phyloP scores from a whole-genome alignment of 441 rosid species.

The Eutrema salsugineum region DNA sequence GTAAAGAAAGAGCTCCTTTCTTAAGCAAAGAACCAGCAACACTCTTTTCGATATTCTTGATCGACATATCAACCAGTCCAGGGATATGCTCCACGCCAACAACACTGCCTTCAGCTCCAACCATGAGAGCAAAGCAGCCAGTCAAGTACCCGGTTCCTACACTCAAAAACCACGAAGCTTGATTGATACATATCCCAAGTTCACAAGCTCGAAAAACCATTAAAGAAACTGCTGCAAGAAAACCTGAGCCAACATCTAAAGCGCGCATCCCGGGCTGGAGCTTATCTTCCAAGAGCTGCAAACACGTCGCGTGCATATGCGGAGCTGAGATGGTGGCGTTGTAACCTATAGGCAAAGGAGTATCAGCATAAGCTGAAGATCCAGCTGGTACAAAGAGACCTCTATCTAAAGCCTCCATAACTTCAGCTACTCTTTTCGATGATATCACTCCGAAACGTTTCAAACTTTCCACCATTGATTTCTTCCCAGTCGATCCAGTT shows the following conservation, averaged over 20 bases:
- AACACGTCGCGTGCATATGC: constrained; percentile 96
- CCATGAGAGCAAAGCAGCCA: constrained; percentile 91
- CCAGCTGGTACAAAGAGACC: constrained; percentile 79
- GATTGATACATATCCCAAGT: background rate
- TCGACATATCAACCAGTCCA: constrained; percentile 61
- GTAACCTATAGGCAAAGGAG: constrained; percentile 81
- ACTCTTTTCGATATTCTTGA: constrained; percentile 65
- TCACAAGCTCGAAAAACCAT: background rate
- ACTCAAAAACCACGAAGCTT: background rate
- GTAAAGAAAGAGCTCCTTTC: constrained; percentile 74
- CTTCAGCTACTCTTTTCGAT: constrained; percentile 70
- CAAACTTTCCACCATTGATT: constrained; percentile 66
- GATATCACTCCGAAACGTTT: constrained; percentile 56
- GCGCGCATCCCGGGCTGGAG: constrained; percentile 88
- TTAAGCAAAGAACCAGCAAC: constrained; percentile 64
- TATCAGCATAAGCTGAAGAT: constrained; percentile 67
- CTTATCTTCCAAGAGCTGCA: constrained; percentile 71
- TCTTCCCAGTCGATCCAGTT: constrained; percentile 46
- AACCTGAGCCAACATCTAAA: constrained; percentile 97
- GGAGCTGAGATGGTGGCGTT: constrained; percentile 98
- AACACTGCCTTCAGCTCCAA: constrained; percentile 75
- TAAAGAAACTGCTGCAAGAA: background rate
- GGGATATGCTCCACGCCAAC: constrained; percentile 94
- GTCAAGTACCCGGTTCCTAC: constrained; percentile 92
- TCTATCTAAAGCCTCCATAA: constrained; percentile 83